A percentile compares a stretch with the other conserved stretches of the same genome.
Conservation (phyloP, 2,329 filamentous ascomycete genomes). For the Fusarium redolens region DNA sequence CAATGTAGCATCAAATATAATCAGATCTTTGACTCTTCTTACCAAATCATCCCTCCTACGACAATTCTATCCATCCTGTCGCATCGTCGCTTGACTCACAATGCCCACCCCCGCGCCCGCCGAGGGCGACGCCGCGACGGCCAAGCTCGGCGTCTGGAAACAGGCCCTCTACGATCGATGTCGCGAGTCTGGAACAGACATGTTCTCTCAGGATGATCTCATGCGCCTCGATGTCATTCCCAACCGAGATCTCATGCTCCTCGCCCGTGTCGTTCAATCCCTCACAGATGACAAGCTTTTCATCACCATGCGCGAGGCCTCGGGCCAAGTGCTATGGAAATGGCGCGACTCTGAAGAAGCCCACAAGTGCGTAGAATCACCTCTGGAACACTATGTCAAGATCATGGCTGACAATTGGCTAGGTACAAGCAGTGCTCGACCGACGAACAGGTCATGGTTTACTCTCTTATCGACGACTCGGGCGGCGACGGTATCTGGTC, state of each 20-base stretch:
- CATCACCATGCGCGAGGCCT: conserved; percentile 56
- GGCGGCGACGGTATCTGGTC: conserved; percentile 91
- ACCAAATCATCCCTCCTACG: not conserved
- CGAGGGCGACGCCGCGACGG: conserved; percentile 48
- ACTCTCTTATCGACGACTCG: conserved; percentile 87
- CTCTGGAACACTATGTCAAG: not conserved
- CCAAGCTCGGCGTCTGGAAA: conserved; percentile 65
- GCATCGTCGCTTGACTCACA: conserved; percentile 36
- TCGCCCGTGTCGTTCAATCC: conserved; percentile 66
- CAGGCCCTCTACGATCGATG: conserved; percentile 68
- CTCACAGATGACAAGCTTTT: conserved; percentile 72
- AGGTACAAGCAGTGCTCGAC: conserved; percentile 70
- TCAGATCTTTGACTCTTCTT: not conserved
- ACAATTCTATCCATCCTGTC: not conserved
- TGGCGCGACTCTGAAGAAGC: conserved; percentile 70
- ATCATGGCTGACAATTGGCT: conserved; percentile 26
- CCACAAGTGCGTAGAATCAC: conserved; percentile 61
- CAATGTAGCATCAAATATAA: conserved; percentile 43
- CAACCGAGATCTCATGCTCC: conserved; percentile 64
- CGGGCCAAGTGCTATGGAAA: conserved; percentile 62
- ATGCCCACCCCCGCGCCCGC: conserved; percentile 47
- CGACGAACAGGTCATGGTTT: conserved; percentile 86
- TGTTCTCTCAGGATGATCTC: conserved; percentile 70
- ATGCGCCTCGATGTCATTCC: conserved; percentile 68
- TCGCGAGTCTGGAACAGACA: conserved; percentile 59